Evolutionary conservation across 2,329 filamentous ascomycete species (phyloP), one percentile per base, ranked within the genome.

Genomic region (Scedosporium minutisporum): DNA sequence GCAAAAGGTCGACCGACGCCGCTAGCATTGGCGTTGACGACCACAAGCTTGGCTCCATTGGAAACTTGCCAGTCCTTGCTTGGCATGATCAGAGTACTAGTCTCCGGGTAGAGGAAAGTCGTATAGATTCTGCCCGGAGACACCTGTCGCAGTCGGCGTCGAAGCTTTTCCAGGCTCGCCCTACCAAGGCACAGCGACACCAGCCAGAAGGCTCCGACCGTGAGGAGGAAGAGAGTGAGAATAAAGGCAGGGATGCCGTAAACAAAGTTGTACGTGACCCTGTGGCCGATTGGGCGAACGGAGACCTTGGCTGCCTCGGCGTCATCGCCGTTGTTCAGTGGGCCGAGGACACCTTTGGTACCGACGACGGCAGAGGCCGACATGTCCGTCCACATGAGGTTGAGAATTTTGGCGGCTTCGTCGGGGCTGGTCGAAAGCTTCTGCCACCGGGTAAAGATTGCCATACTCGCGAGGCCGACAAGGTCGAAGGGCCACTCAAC

Each of bases 351-450:
- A 1, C 67, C 67, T 58, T 67, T 68, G 6, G 66, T 63, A 1
- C 66, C 67, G 4, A 68, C 67, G 18, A 68, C 42, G 3, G 66
- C 67, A 3, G 67, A 68, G 4, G 67, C 66, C 1, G 66, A 66
- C 6, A 77, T 62, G 62, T 81, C 77, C 0, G 77, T 80, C 73
- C 76, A 80, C 4, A 80, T 71, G 0, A 78, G 68, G 64, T 79
- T 76, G 10, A 78, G 66, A 7, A 80, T 78, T 10, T 68, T 66
- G 0, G 70, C 69, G 1, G 73, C 71, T 0, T 65, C 67, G 0
- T 62, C 62, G 0, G 72, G 63, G 1, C 67, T 68, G 0, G 57
- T 38, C 1, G 73, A 73, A 1, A 77, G 67, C 2, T 72, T 63
- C 64, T 76, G 73, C 77, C 78, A 80, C 55, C 71, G 69, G 5